phyloP scores from a whole-genome alignment of 768 basidiomycete genomes.

The Nidularia pulvinata region DNA sequence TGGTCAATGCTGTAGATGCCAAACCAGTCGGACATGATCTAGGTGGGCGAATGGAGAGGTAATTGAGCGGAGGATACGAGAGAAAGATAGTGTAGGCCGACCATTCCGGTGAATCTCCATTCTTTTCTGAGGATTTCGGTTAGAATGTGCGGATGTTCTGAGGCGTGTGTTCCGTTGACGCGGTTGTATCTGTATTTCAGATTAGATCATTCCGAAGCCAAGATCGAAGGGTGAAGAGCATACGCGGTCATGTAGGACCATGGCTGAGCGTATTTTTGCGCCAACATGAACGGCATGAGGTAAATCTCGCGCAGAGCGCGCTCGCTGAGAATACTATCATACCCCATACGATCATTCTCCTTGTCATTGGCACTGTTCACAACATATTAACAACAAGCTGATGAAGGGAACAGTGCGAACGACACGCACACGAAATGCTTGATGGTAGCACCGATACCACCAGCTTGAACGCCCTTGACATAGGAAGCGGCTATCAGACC shows the following conservation, averaged over 20 bases:
- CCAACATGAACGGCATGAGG: constrained; percentile 75
- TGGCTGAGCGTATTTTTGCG: constrained; percentile 62
- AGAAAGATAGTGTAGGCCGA: constrained; percentile 12
- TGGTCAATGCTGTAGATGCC: constrained; percentile 69
- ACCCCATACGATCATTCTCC: constrained; percentile 73
- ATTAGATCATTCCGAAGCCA: background rate
- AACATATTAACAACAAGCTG: background rate
- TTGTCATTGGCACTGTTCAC: constrained; percentile 70
- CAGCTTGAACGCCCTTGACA: constrained; percentile 73
- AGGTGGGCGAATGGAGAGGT: background rate
- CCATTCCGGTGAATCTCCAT: constrained; percentile 72
- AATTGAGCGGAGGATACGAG: background rate
- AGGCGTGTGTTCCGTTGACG: constrained; percentile 73
- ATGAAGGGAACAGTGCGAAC: background rate
- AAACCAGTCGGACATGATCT: constrained; percentile 87
- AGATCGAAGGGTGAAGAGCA: constrained; percentile 13
- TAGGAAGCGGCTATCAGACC: constrained; percentile 73
- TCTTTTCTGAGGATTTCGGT: constrained; percentile 62
- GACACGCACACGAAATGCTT: constrained; percentile 74
- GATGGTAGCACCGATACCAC: constrained; percentile 76
- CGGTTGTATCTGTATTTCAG: constrained; percentile 57
- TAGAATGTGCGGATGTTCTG: constrained; percentile 63
- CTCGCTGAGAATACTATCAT: constrained; percentile 63
- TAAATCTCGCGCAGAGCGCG: constrained; percentile 77
- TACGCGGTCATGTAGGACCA: constrained; percentile 76